Conservation (phyloP, 83 land plant genomes). For the Larix sibirica region DNA sequence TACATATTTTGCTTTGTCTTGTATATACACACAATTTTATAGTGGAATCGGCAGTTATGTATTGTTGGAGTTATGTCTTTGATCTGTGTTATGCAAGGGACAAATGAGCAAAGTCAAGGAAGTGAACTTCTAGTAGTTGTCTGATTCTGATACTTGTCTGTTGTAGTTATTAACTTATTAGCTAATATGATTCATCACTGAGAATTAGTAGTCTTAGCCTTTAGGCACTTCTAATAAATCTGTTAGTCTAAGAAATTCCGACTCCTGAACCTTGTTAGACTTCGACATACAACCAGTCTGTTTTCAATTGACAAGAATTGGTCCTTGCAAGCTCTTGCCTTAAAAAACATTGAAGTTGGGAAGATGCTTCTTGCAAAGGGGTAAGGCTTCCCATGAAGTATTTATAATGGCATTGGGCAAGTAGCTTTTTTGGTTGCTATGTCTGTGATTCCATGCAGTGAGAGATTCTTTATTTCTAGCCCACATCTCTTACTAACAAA, state of each 20-base stretch:
- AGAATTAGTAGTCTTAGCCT: too few species aligned
- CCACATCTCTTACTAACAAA: too few species aligned
- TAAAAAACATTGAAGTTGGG: too few species aligned
- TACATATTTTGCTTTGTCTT: neutral
- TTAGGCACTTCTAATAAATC: neutral
- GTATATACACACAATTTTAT: too few species aligned
- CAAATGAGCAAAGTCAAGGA: neutral
- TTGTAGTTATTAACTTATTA: neutral
- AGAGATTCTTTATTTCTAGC: too few species aligned
- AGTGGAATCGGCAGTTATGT: too few species aligned
- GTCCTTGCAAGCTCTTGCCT: too few species aligned
- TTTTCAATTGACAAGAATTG: neutral
- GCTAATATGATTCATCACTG: neutral
- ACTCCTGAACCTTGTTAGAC: neutral
- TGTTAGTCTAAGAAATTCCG: neutral
- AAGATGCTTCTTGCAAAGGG: neutral
- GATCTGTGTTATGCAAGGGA: neutral
- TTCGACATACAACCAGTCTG: neutral
- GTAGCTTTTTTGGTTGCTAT: neutral
- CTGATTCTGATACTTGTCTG: neutral
- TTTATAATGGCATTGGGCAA: neutral
- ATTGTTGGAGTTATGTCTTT: neutral
- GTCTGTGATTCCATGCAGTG: neutral
- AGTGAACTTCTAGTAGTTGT: neutral
- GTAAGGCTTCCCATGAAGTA: neutral